Evolutionary conservation across 192 early-diverging fungal genomes (phyloP), one percentile per base, ranked within the genome.

Genomic region (Umbelopsis ramanniana): DNA sequence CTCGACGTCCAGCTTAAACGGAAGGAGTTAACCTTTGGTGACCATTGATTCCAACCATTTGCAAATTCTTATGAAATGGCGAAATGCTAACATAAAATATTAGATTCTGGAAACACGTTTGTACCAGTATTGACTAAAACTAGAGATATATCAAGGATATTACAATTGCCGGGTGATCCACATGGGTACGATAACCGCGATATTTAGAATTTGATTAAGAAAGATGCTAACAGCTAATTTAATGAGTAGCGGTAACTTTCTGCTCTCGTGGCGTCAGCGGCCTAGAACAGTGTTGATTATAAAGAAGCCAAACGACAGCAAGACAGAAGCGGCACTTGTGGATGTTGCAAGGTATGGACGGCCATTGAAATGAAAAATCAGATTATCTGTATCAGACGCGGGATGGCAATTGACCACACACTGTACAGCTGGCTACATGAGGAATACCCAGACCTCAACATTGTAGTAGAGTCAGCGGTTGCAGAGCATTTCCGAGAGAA

Each of bases 261-360:
- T 67, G 37, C 52, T 90, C 24, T 70, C 80, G 24, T 93, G 92
- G 92, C 72, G 70, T n/a, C 69, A 85, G 0, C 81, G 77, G 14
- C 94, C 95, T 9, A 81, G 89, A 26, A 92, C 84, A 0, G 88
- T 94, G 12, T 81, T 97, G 24, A 86, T 97, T 50, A 83, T 95
- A 53, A 94, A 93, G 72, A 97, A 97, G 79, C 90, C 89, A 24
- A 74, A 90, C 50, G 93, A 93, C 71, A 72, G 77, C 22, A 72
- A 78, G 43, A 94, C 92, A 1, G 87, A 90, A 57, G 76, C 72
- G 10, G 89, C 95, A 15, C 76, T 97, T 24, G 67, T 88, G 19
- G 84, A 90, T 33, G 84, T 95, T 19, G 80, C 83, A 54, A 81
- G 68, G 90, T 89, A 79, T 46, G 66, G 67, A 79, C 50, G 68